Evolutionary conservation across 805 yeast genomes (phyloP).

Genomic region (Metschnikowia santaceciliae): DNA sequence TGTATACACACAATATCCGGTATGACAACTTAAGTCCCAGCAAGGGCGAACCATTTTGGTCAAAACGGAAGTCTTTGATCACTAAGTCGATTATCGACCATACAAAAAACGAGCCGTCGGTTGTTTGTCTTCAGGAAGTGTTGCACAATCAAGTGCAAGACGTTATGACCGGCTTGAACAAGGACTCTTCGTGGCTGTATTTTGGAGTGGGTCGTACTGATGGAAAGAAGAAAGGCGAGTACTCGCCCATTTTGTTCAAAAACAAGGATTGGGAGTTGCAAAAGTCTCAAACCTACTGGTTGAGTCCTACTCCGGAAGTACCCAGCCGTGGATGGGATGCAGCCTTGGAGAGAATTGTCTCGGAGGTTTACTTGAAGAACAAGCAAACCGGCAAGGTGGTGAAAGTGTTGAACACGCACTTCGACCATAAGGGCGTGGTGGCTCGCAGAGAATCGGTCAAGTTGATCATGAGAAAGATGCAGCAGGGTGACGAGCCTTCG

Average conservation of each 20-base stretch:
- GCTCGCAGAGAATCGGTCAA: conserved; percentile 34
- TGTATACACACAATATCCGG: conserved; percentile 45
- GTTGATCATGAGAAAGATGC: conserved; percentile 39
- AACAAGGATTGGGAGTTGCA: conserved; percentile 28
- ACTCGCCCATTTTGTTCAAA: conserved; percentile 34
- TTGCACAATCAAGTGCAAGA: conserved; percentile 34
- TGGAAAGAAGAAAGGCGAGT: conserved; percentile 14
- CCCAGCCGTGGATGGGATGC: conserved; percentile 45
- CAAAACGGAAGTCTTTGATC: conserved; percentile 34
- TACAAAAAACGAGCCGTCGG: conserved; percentile 26
- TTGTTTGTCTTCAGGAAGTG: conserved; percentile 41
- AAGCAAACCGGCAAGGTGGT: conserved; percentile 21
- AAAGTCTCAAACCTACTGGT: conserved; percentile 36
- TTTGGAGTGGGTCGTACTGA: conserved; percentile 21
- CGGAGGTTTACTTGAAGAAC: conserved; percentile 33
- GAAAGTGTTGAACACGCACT: conserved; percentile 40
- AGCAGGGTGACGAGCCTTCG: conserved; percentile 29
- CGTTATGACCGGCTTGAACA: conserved; percentile 24
- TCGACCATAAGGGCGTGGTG: conserved; percentile 36
- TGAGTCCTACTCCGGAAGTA: conserved; percentile 35
- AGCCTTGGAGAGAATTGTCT: conserved; percentile 37
- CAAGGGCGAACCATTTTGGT: conserved; percentile 45
- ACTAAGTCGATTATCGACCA: conserved; percentile 39
- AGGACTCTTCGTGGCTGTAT: conserved; percentile 27
- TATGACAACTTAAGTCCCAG: conserved; percentile 35